A percentile compares a stretch with the other conserved stretches of the same genome.
Conservation (phyloP, 2,329 filamentous ascomycete genomes). For the Penicillium sp. region DNA sequence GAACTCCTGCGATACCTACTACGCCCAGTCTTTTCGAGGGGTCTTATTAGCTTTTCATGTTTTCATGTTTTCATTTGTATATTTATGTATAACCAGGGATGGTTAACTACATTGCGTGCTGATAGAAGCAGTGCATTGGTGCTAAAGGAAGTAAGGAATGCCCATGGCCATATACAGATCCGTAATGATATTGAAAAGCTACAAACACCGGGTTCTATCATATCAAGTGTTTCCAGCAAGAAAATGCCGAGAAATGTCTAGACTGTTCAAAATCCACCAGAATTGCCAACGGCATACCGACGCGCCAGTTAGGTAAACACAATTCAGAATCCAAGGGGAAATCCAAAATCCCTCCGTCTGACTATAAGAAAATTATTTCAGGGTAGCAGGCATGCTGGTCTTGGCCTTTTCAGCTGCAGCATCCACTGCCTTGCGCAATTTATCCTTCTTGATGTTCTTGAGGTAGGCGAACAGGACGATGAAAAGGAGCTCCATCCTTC, state of each 20-base stretch:
- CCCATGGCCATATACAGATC: conserved; percentile 3
- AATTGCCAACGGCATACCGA: conserved; percentile 9
- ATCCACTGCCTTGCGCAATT: conserved; percentile 65
- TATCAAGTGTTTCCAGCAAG: neutral
- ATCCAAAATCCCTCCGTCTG: conserved; percentile 5
- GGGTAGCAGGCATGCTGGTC: conserved; percentile 45
- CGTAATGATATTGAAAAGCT: neutral
- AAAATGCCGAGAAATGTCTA: conserved; percentile 10
- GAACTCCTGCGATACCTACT: no score
- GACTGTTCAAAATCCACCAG: conserved; percentile 6
- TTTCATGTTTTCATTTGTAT: no score
- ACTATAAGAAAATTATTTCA: conserved; percentile 40
- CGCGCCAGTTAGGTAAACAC: conserved; percentile 16
- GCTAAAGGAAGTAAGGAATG: neutral
- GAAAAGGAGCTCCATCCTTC: conserved; percentile 82
- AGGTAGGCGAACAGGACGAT: conserved; percentile 82
- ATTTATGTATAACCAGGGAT: no score
- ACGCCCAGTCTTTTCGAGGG: neutral
- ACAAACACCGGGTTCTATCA: conserved; percentile 3
- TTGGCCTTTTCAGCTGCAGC: conserved; percentile 62
- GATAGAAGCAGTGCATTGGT: neutral
- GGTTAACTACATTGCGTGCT: neutral
- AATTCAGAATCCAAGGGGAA: conserved; percentile 3
- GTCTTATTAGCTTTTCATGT: no score
- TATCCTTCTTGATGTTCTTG: conserved; percentile 65